Conservation (phyloP, 352 stramenopile genomes). For the Phytophthora capsici region DNA sequence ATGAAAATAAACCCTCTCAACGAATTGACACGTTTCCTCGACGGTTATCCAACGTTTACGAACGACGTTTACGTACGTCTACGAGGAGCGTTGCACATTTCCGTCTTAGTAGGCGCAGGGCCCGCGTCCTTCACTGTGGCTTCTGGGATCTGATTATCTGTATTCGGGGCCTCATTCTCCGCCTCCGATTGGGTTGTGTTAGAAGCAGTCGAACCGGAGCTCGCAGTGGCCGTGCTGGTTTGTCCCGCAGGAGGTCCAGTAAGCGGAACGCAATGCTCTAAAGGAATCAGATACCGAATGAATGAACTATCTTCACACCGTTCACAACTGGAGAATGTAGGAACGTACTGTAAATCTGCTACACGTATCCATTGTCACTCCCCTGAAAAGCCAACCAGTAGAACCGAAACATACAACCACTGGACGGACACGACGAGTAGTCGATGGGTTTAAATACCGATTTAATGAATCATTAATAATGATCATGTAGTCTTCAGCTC, state of each 20-base stretch:
- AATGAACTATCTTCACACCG: no score
- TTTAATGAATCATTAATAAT: no score
- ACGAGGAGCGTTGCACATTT: background rate
- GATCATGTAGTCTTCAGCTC: slow-evolving; percentile 13
- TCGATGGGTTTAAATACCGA: slow-evolving; percentile 33
- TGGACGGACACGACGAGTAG: slow-evolving; percentile 7
- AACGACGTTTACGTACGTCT: background rate
- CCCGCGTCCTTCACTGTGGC: no score
- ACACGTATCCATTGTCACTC: slow-evolving; percentile 21
- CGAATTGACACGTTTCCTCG: no score
- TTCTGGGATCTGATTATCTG: background rate
- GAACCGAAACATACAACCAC: slow-evolving; percentile 9
- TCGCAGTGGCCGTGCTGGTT: slow-evolving; percentile 7
- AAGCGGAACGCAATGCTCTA: slow-evolving; percentile 27
- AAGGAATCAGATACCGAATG: background rate
- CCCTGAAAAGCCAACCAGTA: slow-evolving; percentile 38
- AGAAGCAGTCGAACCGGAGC: background rate
- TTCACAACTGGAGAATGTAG: background rate
- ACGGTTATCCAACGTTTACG: background rate
- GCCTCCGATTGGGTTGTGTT: slow-evolving; percentile 4
- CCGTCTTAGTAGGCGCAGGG: background rate
- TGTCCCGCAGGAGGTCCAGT: slow-evolving; percentile 14
- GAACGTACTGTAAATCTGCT: slow-evolving; percentile 42
- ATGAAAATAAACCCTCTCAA: no score
- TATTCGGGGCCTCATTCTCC: background rate